Evolutionary conservation across 352 stramenopile species (phyloP), one percentile per base, ranked within the genome.

Genomic region (Phytophthora citrophthora): DNA sequence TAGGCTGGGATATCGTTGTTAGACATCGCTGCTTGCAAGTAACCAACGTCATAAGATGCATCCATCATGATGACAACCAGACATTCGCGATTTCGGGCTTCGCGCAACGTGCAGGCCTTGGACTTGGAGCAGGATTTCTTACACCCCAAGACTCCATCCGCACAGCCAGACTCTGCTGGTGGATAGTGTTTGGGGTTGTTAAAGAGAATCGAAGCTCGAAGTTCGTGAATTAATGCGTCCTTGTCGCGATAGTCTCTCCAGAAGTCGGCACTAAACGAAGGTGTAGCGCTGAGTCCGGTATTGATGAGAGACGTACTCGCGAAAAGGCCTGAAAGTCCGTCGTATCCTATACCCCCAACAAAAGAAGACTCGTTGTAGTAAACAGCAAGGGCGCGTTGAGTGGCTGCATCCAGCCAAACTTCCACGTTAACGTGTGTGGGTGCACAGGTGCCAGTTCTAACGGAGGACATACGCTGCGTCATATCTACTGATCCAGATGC

Each of bases 21-120:
- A 12, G 61, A 62, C 24, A 75, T 62, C 15, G 74, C 40, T 1
- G 76, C 72, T 50, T 86, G 61, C 32, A 83, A 36, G 38, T 82
- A 84, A 8, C 76, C 76, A 13, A 49, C 41, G 41, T 86, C 71
- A 31, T 71, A 80, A 1, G 29, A 62, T 12, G 52, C 38, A 20
- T 72, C 43, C 60, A 81, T 81, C 67, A 86, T 76, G 11, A 76
- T 57, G 15, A 86, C 65, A 10, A 83, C 60, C 29, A 89, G 48
- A 16, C 77, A 89, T 24, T 83, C 65, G 2, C 63, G 54, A 6
- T 61, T 63, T 15, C 64, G 12, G 2, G 40, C 34, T 43, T 83
- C 73, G 12, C 72, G 57, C 6, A 46, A 39, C 12, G 70, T 73
- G 34, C 79, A 87, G 7, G 77, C 75, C 20, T 70, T 29, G 3